Base-by-base conservation (phyloP, 441 rosid species). In the Raphanus hybrid region DNA sequence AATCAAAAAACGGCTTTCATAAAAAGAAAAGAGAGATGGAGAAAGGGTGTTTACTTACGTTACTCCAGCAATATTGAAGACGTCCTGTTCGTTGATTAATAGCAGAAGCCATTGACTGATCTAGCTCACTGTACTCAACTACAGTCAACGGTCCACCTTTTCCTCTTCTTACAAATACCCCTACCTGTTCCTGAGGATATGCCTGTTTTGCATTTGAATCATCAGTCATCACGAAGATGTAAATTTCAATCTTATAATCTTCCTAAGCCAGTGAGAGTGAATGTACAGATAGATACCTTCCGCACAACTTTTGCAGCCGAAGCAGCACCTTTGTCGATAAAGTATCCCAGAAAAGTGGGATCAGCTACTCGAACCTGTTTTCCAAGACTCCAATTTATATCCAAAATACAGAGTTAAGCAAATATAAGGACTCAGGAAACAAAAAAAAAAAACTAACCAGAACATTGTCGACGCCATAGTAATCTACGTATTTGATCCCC, bases 101-200 rank as follows among this genome's bases (percentile, higher is more conserved):
- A 63, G 90, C 92, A 82, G 98, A 91, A 81, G 99, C 96, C 85
- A 92, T 84, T 55, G 93, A 82, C 18, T 84, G 84, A 85, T 96
- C 99, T 75, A 96, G 77, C 84, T 96, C 99, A 86, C 92, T 91
- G 91, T 94, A 96, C 74, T 96, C 99, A 76, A 94, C 97, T 50
- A 96, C 99, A 72, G 92, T 89, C 71, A 94, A 92, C 6, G 98
- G 98, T 71, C 99, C 98, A 60, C 99, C 99, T 90, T 96, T 96
- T 75, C 99, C 98, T 64, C 98, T 87, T 85, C 98, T 84, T 20
- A 96, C 98, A 78, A 94, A 96, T 39, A 94, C 97, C 71, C 99
- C 98, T 26, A 96, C 98, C 76, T 94, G 93, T 85, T 96, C 99
- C 75, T 96, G 97, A 64, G 99, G 98, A 76, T 92, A 96, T 0